Evolutionary conservation across 345 rosid genomes (phyloP).

Genomic region (Populus alba): DNA sequence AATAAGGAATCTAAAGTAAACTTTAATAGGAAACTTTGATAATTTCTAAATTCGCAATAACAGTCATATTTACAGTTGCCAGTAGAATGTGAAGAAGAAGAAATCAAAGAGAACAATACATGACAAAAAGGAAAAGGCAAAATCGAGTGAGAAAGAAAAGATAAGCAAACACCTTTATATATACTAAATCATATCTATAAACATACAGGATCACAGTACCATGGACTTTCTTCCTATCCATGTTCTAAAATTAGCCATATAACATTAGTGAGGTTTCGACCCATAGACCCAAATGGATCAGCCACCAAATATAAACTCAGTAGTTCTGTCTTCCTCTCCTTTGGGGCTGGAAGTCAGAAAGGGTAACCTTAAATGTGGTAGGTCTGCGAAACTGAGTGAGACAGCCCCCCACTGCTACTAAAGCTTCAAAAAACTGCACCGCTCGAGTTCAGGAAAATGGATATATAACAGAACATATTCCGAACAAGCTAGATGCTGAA

Average conservation of each 20-base stretch:
- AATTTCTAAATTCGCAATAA: background rate
- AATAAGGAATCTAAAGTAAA: background rate
- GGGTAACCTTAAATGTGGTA: constrained; percentile 11
- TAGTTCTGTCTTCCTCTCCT: constrained; percentile 31
- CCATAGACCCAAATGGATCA: constrained; percentile 24
- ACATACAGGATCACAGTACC: constrained; percentile 32
- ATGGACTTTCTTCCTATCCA: constrained; percentile 38
- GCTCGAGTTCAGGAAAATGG: constrained; percentile 17
- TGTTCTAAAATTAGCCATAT: constrained; percentile 42
- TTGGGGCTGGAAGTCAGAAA: constrained; percentile 27
- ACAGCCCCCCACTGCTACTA: constrained; percentile 16
- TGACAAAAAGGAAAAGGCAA: background rate
- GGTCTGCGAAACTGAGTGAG: constrained; percentile 32
- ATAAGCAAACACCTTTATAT: constrained; percentile 35
- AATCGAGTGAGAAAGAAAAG: background rate
- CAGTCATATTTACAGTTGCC: constrained; percentile 40
- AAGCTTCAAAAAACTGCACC: constrained; percentile 29
- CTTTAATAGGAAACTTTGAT: background rate
- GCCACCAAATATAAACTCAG: constrained; percentile 34
- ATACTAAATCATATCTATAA: constrained; percentile 26
- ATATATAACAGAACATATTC: constrained; percentile 20
- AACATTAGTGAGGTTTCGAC: constrained; percentile 32
- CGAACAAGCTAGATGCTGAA: constrained; percentile 41
- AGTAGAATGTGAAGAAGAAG: background rate
- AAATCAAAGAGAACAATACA: background rate